Evolutionary conservation across 495 filamentous ascomycete genomes (phyloP).

Genomic region (Penicillium desertorum): DNA sequence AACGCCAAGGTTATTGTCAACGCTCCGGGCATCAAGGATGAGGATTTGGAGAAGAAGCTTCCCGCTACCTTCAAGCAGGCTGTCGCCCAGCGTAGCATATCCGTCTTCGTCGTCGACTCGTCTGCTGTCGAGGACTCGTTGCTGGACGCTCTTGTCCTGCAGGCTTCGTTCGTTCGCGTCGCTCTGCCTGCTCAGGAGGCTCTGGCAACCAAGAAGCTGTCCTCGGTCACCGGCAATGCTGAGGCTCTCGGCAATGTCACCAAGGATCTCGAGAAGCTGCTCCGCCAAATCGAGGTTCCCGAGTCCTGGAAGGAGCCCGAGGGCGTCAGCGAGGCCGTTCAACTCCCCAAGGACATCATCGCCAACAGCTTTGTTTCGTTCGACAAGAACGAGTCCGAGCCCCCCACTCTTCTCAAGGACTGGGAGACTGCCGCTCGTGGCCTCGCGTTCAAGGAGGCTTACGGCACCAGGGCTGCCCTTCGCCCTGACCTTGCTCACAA

Average conservation of each 20-base stretch:
- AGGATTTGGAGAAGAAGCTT: slow-evolving; percentile 88
- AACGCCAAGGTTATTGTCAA: slow-evolving; percentile 73
- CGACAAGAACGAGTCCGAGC: slow-evolving; percentile 71
- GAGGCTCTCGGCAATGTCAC: slow-evolving; percentile 58
- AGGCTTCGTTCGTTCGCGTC: slow-evolving; percentile 79
- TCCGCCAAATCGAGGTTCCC: slow-evolving; percentile 72
- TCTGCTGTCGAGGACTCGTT: slow-evolving; percentile 58
- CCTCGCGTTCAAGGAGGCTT: slow-evolving; percentile 92
- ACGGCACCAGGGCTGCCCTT: slow-evolving; percentile 66
- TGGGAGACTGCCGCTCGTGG: slow-evolving; percentile 85
- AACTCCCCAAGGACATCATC: slow-evolving; percentile 61
- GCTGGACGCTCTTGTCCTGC: slow-evolving; percentile 59
- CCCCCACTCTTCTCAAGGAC: slow-evolving; percentile 62
- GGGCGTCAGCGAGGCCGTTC: slow-evolving; percentile 49
- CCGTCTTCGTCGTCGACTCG: slow-evolving; percentile 74
- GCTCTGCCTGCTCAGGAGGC: slow-evolving; percentile 58
- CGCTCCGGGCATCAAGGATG: slow-evolving; percentile 74
- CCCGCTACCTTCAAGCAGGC: slow-evolving; percentile 62
- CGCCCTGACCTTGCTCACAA: slow-evolving; percentile 83
- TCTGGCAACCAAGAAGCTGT: slow-evolving; percentile 55
- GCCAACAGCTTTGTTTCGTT: slow-evolving; percentile 80
- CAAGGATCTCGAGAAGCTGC: slow-evolving; percentile 64
- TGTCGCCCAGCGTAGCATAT: slow-evolving; percentile 63
- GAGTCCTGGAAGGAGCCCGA: slow-evolving; percentile 73
- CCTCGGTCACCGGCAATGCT: slow-evolving; percentile 52